phyloP scores from a whole-genome alignment of 1,139 yeast species.

The Protomyces pachydermus region DNA sequence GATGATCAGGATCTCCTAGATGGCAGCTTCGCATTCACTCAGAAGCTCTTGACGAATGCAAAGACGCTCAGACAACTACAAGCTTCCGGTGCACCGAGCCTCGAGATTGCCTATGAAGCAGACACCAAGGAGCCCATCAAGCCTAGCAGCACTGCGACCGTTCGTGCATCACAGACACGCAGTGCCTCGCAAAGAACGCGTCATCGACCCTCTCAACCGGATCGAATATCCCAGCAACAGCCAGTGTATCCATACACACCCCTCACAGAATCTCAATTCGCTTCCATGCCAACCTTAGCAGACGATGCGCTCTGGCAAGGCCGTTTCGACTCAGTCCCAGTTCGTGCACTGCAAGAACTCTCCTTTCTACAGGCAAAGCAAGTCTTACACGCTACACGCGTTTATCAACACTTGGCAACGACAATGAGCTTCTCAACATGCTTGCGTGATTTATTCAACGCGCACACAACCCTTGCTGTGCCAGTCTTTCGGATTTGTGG shows the following conservation, averaged over 20 bases:
- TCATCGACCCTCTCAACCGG: not conserved
- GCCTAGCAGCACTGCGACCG: not conserved
- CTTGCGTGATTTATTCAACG: constrained; percentile 1
- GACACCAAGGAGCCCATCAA: not conserved
- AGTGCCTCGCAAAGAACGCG: not conserved
- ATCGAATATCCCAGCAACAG: not conserved
- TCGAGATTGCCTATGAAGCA: constrained; percentile 5
- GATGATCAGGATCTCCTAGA: not conserved
- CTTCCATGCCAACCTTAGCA: not conserved
- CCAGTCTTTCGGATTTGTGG: not conserved
- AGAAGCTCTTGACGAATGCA: constrained; percentile 15
- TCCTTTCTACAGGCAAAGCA: not conserved
- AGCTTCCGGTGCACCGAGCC: not conserved
- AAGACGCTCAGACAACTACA: constrained; percentile 6
- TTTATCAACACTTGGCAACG: not conserved
- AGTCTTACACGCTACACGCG: not conserved
- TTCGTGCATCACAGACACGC: not conserved
- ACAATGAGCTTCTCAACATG: not conserved
- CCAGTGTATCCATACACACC: not conserved
- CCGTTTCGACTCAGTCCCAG: constrained; percentile 2
- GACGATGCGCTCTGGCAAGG: constrained; percentile 13
- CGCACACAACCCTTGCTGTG: not conserved
- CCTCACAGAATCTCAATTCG: not conserved
- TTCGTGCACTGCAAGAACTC: not conserved
- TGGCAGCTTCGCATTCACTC: constrained; percentile 8